Evolutionary conservation across 768 basidiomycete species (phyloP).

Genomic region (Lactifluus echinatus): DNA sequence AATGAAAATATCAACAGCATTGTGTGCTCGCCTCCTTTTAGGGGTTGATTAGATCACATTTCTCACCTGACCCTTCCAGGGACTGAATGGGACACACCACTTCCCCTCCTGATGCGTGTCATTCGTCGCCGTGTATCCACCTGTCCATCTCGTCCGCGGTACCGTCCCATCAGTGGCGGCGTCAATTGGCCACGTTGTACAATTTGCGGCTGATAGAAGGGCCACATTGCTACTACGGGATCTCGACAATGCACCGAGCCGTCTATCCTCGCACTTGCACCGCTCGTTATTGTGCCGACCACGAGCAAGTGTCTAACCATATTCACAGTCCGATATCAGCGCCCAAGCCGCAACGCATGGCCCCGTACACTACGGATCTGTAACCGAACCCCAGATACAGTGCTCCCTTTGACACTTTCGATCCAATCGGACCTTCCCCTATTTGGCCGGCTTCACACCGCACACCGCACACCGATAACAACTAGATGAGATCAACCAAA

Average conservation of each 20-base stretch:
- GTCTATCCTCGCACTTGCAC: neutral
- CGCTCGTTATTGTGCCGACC: neutral
- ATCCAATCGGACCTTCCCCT: neutral
- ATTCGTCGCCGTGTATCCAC: too few relatives aligned
- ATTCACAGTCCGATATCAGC: neutral
- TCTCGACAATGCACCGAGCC: neutral
- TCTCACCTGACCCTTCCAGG: too few relatives aligned
- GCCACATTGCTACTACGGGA: neutral
- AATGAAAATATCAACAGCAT: too few relatives aligned
- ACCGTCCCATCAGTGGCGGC: too few relatives aligned
- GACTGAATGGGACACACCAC: too few relatives aligned
- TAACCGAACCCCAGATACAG: neutral
- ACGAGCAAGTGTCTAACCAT: neutral
- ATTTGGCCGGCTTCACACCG: neutral
- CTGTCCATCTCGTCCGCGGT: too few relatives aligned
- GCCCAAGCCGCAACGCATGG: neutral
- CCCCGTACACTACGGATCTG: slow-evolving; percentile 6
- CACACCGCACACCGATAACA: neutral
- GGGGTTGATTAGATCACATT: too few relatives aligned
- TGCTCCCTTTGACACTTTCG: too few relatives aligned
- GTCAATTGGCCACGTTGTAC: too few relatives aligned
- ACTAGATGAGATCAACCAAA: neutral
- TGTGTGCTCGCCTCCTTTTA: too few relatives aligned
- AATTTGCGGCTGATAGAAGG: too few relatives aligned
- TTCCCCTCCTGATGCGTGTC: too few relatives aligned